These are phyloP conservation scores for Thraustochytrium sp. DNA, from an alignment of 352 stramenopile species.

Conservation along the genomic window DNA sequence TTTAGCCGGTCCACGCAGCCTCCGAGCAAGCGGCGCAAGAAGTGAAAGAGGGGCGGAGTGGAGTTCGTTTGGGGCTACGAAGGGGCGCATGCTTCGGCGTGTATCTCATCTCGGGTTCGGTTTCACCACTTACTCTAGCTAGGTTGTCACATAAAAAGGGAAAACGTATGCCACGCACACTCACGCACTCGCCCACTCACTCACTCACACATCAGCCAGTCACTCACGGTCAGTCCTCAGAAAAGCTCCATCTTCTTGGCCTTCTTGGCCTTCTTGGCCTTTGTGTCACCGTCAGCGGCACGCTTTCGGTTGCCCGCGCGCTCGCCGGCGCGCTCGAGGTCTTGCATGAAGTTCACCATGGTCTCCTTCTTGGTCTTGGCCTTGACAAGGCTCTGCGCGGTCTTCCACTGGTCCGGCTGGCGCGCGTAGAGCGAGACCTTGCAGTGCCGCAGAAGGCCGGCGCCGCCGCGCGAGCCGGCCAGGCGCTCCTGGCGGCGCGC, in stretches of 20 bases:
- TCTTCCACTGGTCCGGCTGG: constrained; percentile 8
- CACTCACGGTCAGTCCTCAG: too few species aligned
- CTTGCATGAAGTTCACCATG: background rate
- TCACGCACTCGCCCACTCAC: too few species aligned
- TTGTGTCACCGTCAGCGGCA: too few species aligned
- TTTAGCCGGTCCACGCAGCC: background rate
- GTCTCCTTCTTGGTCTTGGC: constrained; percentile 4
- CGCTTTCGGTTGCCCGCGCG: background rate
- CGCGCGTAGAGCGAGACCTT: background rate
- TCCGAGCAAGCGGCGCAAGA: background rate
- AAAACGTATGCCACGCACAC: too few species aligned
- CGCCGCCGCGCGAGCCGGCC: background rate
- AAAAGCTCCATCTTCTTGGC: background rate
- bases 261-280: background rate
- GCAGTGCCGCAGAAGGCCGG: background rate
- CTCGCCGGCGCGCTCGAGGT: background rate
- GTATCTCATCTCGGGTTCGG: too few species aligned
- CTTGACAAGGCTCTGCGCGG: constrained; percentile 5
- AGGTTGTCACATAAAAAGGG: too few species aligned
- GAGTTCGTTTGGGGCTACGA: too few species aligned
- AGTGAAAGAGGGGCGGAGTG: background rate
- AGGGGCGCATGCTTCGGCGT: too few species aligned
- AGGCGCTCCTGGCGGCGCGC: background rate
- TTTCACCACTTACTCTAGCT: too few species aligned
- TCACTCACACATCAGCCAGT: too few species aligned